Percentiles rank a stretch among this genome's conserved stretches.
phyloP scores from a whole-genome alignment of 2,329 filamentous ascomycete species.

The Botrytis aclada region DNA sequence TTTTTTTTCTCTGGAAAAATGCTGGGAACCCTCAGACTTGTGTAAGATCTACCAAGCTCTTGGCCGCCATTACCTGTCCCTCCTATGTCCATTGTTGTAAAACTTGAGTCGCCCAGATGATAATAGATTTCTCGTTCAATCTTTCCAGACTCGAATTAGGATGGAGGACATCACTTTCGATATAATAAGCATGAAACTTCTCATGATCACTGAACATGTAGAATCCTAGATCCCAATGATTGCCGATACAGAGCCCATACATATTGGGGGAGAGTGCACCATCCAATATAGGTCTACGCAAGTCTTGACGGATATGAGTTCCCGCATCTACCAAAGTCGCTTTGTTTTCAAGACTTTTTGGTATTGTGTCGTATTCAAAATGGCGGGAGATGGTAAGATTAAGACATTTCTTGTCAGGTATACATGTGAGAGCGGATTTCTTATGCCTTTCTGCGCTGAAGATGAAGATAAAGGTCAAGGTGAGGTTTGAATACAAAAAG shows the following conservation, averaged over 20 bases:
- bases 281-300: conserved; percentile 39
- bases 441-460: conserved; percentile 22
- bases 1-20: background rate
- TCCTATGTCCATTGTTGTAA: conserved; percentile 45
- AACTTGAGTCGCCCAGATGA: conserved; percentile 43
- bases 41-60: conserved; percentile 14
- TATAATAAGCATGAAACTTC: conserved; percentile 35
- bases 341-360: background rate
- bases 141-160: conserved; percentile 32
- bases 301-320: conserved; percentile 41
- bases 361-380: conserved; percentile 20
- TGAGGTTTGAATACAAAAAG: background rate
- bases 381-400: conserved; percentile 16
- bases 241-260: conserved; percentile 37
- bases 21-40: background rate
- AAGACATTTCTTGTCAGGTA: conserved; percentile 25
- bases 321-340: conserved; percentile 28
- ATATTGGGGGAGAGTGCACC: conserved; percentile 37
- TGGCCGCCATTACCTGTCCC: conserved; percentile 32
- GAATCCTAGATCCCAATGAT: conserved; percentile 39
- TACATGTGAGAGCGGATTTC: conserved; percentile 21
- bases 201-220: conserved; percentile 41
- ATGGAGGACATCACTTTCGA: conserved; percentile 35
- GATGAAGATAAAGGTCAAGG: background rate
- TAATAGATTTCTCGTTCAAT: conserved; percentile 41